Conservation (phyloP, 164 flowering plant genomes). For the Kalanchoe fedtschenkoi region DNA sequence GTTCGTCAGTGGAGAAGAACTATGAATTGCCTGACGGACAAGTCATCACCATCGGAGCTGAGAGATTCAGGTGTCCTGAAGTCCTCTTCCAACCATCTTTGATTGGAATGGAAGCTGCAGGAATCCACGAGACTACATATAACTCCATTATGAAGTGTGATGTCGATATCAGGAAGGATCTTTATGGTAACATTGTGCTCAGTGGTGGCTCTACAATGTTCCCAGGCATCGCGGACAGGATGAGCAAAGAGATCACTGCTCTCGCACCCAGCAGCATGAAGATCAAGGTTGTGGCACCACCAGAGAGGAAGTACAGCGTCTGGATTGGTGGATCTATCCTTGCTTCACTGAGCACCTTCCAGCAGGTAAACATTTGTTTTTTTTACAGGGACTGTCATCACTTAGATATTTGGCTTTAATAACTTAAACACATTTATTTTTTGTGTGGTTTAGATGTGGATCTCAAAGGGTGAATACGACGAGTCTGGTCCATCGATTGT, state of each 20-base stretch:
- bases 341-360: conserved; percentile 4
- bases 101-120: conserved; percentile 4
- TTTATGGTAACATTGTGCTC: conserved; percentile 4
- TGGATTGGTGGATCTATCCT: conserved; percentile 4
- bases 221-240: background rate
- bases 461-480: background rate
- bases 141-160: conserved; percentile 2
- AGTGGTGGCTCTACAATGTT: conserved; percentile 3
- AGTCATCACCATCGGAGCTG: conserved; percentile 1
- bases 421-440: background rate
- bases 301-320: conserved; percentile 4
- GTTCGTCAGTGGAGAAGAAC: background rate
- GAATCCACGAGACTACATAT: conserved; percentile 3
- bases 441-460: background rate
- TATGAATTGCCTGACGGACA: conserved; percentile 1
- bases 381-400: background rate
- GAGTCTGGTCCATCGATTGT: background rate
- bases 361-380: background rate
- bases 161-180: conserved; percentile 2
- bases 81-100: conserved; percentile 2
- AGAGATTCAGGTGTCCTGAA: conserved; percentile 3
- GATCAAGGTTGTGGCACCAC: conserved; percentile 3
- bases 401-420: background rate
- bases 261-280: conserved; percentile 1
- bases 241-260: background rate